A percentile compares a stretch with the other conserved stretches of the same genome.
These are phyloP conservation scores for Allantophomopsis lycopodina DNA, from an alignment of 2,329 filamentous ascomycete genomes.

Conservation along the genomic window DNA sequence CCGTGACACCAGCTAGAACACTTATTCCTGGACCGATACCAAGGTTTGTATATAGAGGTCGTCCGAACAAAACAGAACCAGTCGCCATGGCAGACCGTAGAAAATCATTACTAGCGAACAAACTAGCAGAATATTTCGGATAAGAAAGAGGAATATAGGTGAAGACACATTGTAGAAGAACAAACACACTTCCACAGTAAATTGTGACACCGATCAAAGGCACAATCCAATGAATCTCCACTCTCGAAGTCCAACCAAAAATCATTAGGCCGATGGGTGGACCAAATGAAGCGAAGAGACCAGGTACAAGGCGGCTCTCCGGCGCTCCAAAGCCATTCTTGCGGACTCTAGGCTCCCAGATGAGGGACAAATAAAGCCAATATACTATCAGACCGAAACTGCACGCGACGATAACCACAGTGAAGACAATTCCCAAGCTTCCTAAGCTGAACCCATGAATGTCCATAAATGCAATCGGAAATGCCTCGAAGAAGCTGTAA, in stretches of 20 bases:
- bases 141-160: slow-evolving; percentile 44
- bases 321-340: slow-evolving; percentile 33
- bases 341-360: slow-evolving; percentile 33
- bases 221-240: slow-evolving; percentile 36
- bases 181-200: slow-evolving; percentile 35
- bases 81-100: slow-evolving; percentile 42
- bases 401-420: slow-evolving; percentile 43
- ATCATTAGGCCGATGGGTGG: slow-evolving; percentile 45
- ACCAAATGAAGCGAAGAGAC: slow-evolving; percentile 35
- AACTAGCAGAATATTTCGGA: slow-evolving; percentile 39
- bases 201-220: slow-evolving; percentile 42
- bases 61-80: slow-evolving; percentile 43
- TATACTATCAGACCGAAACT: slow-evolving; percentile 35
- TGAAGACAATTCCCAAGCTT: slow-evolving; percentile 45
- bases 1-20: slow-evolving; percentile 39
- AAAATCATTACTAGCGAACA: slow-evolving; percentile 49
- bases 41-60: slow-evolving; percentile 44
- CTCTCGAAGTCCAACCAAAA: slow-evolving; percentile 40
- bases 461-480: slow-evolving; percentile 28
- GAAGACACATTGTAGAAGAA: slow-evolving; percentile 46
- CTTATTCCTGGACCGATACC: slow-evolving; percentile 43
- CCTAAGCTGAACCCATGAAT: slow-evolving; percentile 24
- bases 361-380: slow-evolving; percentile 34
- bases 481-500: slow-evolving; percentile 30
- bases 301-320: slow-evolving; percentile 40